Evolutionary conservation across 1,284 basidiomycete genomes (phyloP).

Genomic region (Trichosporon ovoides): DNA sequence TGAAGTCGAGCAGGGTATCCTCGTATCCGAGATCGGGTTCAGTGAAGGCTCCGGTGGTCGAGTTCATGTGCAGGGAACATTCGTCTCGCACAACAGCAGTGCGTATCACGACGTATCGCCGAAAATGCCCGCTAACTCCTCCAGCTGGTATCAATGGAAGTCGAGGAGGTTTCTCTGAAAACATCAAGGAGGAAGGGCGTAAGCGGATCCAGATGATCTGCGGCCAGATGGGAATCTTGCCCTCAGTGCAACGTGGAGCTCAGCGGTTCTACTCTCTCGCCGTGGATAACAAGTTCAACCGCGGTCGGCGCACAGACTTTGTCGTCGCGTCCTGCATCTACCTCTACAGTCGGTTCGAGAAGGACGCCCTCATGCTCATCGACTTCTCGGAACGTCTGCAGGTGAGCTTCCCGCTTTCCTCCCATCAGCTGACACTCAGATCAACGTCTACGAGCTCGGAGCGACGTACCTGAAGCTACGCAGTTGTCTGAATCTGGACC

Average conservation of each 20-base stretch:
- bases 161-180: slow-evolving; percentile 30
- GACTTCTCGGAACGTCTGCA: slow-evolving; percentile 92
- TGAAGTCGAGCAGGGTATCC: slow-evolving; percentile 88
- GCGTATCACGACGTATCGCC: slow-evolving; percentile 45
- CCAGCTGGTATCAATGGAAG: slow-evolving; percentile 30
- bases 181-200: slow-evolving; percentile 52
- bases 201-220: slow-evolving; percentile 77
- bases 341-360: slow-evolving; percentile 84
- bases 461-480: slow-evolving; percentile 93
- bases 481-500: slow-evolving; percentile 73
- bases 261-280: slow-evolving; percentile 88
- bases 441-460: slow-evolving; percentile 96
- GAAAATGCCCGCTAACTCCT: not conserved
- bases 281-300: slow-evolving; percentile 88
- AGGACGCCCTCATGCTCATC: slow-evolving; percentile 89
- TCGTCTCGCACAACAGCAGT: slow-evolving; percentile 90
- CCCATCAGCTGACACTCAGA: slow-evolving; percentile 53
- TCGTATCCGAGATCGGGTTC: slow-evolving; percentile 89
- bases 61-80: slow-evolving; percentile 91
- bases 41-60: slow-evolving; percentile 88
- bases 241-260: slow-evolving; percentile 73
- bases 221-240: slow-evolving; percentile 68
- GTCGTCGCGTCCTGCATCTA: slow-evolving; percentile 95
- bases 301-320: slow-evolving; percentile 85
- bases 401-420: slow-evolving; percentile 51